Evolutionary conservation across 1,139 yeast species (phyloP).

Genomic region (Groenewaldozyma sp.): DNA sequence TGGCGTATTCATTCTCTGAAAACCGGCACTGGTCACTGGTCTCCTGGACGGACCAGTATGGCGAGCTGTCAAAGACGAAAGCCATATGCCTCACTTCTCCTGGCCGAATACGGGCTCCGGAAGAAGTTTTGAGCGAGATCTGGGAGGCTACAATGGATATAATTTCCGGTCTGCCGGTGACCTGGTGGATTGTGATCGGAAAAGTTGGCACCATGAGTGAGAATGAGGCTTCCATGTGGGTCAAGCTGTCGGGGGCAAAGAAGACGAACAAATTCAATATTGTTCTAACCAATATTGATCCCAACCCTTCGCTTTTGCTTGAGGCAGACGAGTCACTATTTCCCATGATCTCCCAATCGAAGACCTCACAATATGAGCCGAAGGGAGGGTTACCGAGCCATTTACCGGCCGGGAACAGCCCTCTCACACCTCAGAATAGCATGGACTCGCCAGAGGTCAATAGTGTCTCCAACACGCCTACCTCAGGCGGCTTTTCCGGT

Average conservation of each 20-base stretch:
- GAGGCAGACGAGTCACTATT: constrained; percentile 24
- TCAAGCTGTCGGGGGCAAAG: constrained; percentile 15
- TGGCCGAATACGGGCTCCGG: constrained; percentile 31
- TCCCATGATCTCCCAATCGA: constrained; percentile 10
- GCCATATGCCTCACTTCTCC: constrained; percentile 36
- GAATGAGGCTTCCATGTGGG: constrained; percentile 29
- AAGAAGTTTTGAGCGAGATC: constrained; percentile 48
- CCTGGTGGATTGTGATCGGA: constrained; percentile 30
- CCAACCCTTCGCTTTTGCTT: constrained; percentile 49
- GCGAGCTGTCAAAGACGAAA: constrained; percentile 51
- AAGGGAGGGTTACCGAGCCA: too few relatives aligned
- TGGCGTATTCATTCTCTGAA: constrained; percentile 74
- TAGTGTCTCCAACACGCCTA: constrained; percentile 28
- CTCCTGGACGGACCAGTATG: constrained; percentile 85
- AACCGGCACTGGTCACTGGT: constrained; percentile 82
- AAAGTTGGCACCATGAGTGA: constrained; percentile 30
- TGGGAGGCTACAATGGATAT: constrained; percentile 45
- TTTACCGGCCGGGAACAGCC: constrained; percentile 13
- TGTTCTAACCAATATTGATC: constrained; percentile 65
- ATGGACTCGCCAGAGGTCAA: constrained; percentile 35
- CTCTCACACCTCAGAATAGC: constrained; percentile 28
- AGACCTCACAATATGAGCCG: background rate
- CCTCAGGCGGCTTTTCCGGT: constrained; percentile 16
- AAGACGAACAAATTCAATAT: constrained; percentile 37
- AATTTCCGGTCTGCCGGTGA: constrained; percentile 19